Conservation (phyloP, 1,284 basidiomycete genomes). For the Boletus calvinii region DNA sequence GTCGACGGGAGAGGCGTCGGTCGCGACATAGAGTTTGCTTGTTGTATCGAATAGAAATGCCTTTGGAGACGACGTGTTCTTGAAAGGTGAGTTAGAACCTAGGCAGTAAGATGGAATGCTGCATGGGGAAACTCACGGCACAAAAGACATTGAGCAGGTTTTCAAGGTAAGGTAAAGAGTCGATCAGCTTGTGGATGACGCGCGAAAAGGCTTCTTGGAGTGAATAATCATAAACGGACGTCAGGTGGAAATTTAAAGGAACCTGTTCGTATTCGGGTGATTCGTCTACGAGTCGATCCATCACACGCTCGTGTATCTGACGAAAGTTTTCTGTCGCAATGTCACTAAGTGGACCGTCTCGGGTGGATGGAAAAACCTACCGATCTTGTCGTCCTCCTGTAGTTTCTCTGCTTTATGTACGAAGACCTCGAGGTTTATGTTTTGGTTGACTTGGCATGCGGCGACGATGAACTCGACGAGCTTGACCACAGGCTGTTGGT, state of each 20-base stretch:
- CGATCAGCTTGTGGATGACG: constrained; percentile 72
- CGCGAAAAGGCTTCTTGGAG: constrained; percentile 86
- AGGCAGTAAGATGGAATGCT: not conserved
- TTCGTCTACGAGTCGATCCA: constrained; percentile 77
- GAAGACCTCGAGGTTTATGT: constrained; percentile 88
- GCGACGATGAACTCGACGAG: constrained; percentile 76
- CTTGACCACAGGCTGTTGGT: constrained; percentile 75
- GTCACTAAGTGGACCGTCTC: not conserved
- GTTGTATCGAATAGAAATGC: constrained; percentile 90
- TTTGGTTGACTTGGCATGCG: constrained; percentile 74
- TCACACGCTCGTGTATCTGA: constrained; percentile 83
- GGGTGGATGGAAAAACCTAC: constrained; percentile 42
- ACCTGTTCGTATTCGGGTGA: constrained; percentile 68
- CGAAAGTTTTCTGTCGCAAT: constrained; percentile 73
- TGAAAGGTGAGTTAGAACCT: constrained; percentile 7
- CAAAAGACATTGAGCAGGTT: constrained; percentile 81
- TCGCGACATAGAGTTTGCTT: constrained; percentile 87
- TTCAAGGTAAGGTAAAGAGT: constrained; percentile 71
- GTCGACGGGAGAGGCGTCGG: constrained; percentile 92
- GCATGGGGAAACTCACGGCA: constrained; percentile 48
- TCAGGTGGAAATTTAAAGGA: constrained; percentile 79
- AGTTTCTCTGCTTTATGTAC: constrained; percentile 95
- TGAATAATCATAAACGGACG: constrained; percentile 88
- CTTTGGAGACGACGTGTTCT: constrained; percentile 91
- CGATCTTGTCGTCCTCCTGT: constrained; percentile 90